Percentiles rank a stretch among this genome's conserved stretches.
These are phyloP conservation scores for Colletotrichum karsti DNA, from an alignment of 2,329 filamentous ascomycete genomes.

Conservation along the genomic window DNA sequence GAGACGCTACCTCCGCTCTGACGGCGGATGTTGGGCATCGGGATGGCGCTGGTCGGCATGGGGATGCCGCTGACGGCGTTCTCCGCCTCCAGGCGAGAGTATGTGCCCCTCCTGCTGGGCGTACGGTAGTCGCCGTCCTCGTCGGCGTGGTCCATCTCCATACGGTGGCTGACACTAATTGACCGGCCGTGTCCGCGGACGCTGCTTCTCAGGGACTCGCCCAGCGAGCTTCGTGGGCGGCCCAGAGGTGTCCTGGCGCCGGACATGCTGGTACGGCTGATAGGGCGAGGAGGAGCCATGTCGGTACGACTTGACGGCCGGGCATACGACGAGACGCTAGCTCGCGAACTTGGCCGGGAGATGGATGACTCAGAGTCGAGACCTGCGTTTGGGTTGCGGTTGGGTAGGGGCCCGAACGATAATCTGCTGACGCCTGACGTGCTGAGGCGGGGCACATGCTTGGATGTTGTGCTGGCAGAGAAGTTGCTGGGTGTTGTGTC, in stretches of 20 bases:
- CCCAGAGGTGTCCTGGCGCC: constrained; percentile 72
- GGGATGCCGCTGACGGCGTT: constrained; percentile 49
- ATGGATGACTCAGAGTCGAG: constrained; percentile 48
- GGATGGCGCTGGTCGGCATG: constrained; percentile 53
- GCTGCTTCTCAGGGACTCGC: constrained; percentile 43
- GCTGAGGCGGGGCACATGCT: constrained; percentile 67
- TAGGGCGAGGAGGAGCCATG: constrained; percentile 65
- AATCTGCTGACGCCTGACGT: constrained; percentile 70
- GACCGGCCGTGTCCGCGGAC: constrained; percentile 61
- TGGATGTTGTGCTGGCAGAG: constrained; percentile 48
- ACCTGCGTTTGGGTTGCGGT: constrained; percentile 58
- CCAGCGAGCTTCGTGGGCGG: constrained; percentile 75
- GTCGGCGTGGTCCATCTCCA: constrained; percentile 57
- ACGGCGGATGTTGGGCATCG: constrained; percentile 52
- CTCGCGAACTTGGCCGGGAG: constrained; percentile 78
- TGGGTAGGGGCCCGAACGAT: constrained; percentile 70
- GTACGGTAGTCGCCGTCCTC: constrained; percentile 53
- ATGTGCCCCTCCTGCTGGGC: constrained; percentile 65
- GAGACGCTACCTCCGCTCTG: constrained; percentile 46
- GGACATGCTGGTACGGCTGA: constrained; percentile 70
- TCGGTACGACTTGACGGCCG: constrained; percentile 64
- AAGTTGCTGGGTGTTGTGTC: constrained; percentile 44
- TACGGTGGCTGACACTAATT: constrained; percentile 61
- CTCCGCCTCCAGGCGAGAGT: constrained; percentile 56
- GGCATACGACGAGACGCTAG: constrained; percentile 66